Conservation (phyloP, 2,329 filamentous ascomycete species). For the Phialophora chinensis region DNA sequence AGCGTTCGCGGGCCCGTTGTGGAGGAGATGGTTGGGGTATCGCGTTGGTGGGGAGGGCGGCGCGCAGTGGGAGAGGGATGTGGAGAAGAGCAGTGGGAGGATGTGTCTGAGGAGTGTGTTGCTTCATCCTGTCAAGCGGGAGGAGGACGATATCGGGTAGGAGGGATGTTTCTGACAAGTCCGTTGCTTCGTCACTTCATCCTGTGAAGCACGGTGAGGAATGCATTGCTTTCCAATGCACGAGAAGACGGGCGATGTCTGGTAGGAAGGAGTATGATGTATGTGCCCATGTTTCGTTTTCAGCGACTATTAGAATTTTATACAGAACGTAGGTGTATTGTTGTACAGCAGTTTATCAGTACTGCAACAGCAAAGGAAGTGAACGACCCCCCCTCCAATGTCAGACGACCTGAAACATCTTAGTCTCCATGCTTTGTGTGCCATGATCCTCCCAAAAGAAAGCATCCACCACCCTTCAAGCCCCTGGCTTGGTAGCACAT, state of each 20-base stretch:
- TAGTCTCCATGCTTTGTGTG: slow-evolving; percentile 1
- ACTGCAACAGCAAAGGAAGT: not conserved
- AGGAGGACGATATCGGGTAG: not conserved
- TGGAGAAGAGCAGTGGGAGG: not conserved
- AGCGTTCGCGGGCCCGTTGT: not conserved
- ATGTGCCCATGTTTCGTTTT: not conserved
- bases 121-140: slow-evolving; percentile 2
- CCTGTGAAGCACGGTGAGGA: no score
- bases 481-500: slow-evolving; percentile 2
- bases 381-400: not conserved
- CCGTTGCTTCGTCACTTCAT: not conserved
- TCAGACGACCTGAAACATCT: not conserved
- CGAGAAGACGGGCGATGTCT: no score
- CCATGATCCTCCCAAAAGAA: slow-evolving; percentile 1
- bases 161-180: not conserved
- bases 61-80: not conserved
- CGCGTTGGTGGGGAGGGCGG: not conserved
- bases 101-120: slow-evolving; percentile 3
- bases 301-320: not conserved
- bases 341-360: not conserved
- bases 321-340: not conserved
- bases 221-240: no score
- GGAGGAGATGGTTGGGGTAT: slow-evolving; percentile 4
- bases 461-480: slow-evolving; percentile 2
- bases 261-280: not conserved